Percentiles rank a stretch among this genome's conserved stretches.
Conservation (phyloP, 2,329 filamentous ascomycete genomes). For the Cladosporium sp. region DNA sequence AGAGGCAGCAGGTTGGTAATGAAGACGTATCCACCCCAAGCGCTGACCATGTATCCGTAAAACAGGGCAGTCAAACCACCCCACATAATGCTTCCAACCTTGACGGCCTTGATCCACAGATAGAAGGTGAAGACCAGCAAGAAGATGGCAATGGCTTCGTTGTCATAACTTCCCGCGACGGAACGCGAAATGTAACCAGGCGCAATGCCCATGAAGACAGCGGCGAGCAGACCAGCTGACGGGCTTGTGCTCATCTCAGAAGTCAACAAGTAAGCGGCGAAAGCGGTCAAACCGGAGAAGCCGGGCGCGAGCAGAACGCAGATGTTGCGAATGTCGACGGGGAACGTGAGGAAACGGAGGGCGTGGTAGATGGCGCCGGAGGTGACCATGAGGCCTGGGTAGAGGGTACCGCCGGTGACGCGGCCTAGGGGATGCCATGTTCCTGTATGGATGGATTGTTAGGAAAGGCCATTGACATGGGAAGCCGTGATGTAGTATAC, state of each 20-base stretch:
- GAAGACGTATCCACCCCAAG: conserved; percentile 99
- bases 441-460: conserved; percentile 40
- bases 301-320: conserved; percentile 93
- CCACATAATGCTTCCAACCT: conserved; percentile 95
- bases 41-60: conserved; percentile 99
- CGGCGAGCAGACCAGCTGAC: conserved; percentile 90
- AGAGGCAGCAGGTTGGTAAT: conserved; percentile 96
- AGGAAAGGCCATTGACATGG: conserved; percentile 4
- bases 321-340: conserved; percentile 97
- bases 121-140: conserved; percentile 97
- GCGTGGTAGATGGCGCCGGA: conserved; percentile 95
- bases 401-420: conserved; percentile 97
- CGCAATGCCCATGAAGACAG: conserved; percentile 93
- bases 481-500: conserved; percentile 21
- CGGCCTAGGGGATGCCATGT: conserved; percentile 99
- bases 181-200: conserved; percentile 97
- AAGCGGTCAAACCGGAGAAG: conserved; percentile 89
- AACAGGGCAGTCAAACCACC: conserved; percentile 89
- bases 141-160: conserved; percentile 99
- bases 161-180: conserved; percentile 97
- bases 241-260: conserved; percentile 96
- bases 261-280: conserved; percentile 89
- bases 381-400: conserved; percentile 98
- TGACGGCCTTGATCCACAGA: conserved; percentile 98
- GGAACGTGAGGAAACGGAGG: conserved; percentile 80